Base-by-base conservation (phyloP, 1,284 basidiomycete species). In the Trichosporon asahii region DNA sequence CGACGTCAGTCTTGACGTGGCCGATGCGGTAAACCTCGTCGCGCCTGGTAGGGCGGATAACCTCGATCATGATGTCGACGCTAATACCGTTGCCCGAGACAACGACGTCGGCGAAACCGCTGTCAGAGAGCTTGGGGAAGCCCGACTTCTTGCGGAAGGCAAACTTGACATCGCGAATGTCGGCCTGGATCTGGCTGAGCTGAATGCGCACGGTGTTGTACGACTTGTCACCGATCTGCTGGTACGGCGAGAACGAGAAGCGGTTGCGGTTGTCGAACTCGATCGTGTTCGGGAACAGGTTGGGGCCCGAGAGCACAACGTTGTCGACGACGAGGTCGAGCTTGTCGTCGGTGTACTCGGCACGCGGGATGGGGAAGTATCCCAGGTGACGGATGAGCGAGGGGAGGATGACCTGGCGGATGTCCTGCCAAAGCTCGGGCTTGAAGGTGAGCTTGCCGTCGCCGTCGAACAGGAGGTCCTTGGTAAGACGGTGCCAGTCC, bases 401-500 rank as follows among this genome's bases (percentile, higher is more conserved):
- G 23, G 95, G 95, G 0, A 97, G 79, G 76, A 98, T 92, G 73
- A 93, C 89, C 66, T 87, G 86, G 57, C 93, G 86, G 64, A 98
- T 89, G 82, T 89, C 95, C 72, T 88, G 87, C 95, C 95, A 97
- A 14, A 98, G 85, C 57, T 90, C 86, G 66, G 90, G 88, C 87
- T 99, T 98, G 88, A 94, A 97, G 78, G 89, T 89, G 67, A 96
- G 85, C 75, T 88, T 89, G n/a, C 94, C 94, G 73, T 95, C 90
- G 67, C 84, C 84, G 80, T 85, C 80, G 79, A 94, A 91, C 35
- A 93, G 85, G 14, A 98, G 81, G 77, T 97, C 91, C 76, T 88
- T 90, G 63, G 91, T 93, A 66, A 98, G 86, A 7, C 90, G 86
- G 60, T 90, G 90, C 89, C 92, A 91, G 80, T 95, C 91, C 67